These are phyloP conservation scores for Leccinum huronense DNA, from an alignment of 1,284 basidiomycete species.

Conservation along the genomic window DNA sequence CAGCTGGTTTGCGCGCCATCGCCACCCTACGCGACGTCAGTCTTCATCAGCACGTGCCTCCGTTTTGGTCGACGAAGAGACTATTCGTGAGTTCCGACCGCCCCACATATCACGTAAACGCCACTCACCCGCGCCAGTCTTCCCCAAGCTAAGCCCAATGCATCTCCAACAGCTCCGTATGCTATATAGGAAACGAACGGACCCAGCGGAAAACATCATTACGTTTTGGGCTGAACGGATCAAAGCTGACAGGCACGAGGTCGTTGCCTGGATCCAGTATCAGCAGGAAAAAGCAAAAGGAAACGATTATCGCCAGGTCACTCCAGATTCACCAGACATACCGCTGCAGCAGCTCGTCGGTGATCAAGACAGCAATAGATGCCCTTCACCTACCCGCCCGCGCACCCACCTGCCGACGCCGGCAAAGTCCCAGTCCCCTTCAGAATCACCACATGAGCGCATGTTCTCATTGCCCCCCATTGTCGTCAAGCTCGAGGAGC, in stretches of 20 bases:
- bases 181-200: conserved; percentile 17
- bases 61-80: conserved; percentile 26
- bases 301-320: not conserved
- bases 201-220: conserved; percentile 27
- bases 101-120: not conserved
- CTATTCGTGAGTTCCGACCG: conserved; percentile 22
- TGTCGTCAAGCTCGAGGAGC: conserved; percentile 30
- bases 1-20: conserved; percentile 30
- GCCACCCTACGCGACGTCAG: conserved; percentile 2
- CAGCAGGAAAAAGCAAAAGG: conserved; percentile 30
- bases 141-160: conserved; percentile 26
- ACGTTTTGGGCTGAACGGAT: conserved; percentile 30
- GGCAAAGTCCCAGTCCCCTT: conserved; percentile 27
- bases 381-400: conserved; percentile 23
- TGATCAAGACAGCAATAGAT: not conserved
- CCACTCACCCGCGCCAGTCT: conserved; percentile 21
- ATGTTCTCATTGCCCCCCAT: conserved; percentile 33
- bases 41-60: not conserved
- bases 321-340: conserved; percentile 15
- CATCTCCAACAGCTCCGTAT: conserved; percentile 28
- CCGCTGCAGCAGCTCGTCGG: conserved; percentile 2
- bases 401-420: conserved; percentile 32
- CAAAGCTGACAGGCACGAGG: conserved; percentile 22
- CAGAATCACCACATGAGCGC: conserved; percentile 15
- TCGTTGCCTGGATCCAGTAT: conserved; percentile 30